Percentiles rank a stretch among this genome's conserved stretches.
phyloP scores from a whole-genome alignment of 2,329 filamentous ascomycete genomes.

The Pseudogymnoascus sp. region DNA sequence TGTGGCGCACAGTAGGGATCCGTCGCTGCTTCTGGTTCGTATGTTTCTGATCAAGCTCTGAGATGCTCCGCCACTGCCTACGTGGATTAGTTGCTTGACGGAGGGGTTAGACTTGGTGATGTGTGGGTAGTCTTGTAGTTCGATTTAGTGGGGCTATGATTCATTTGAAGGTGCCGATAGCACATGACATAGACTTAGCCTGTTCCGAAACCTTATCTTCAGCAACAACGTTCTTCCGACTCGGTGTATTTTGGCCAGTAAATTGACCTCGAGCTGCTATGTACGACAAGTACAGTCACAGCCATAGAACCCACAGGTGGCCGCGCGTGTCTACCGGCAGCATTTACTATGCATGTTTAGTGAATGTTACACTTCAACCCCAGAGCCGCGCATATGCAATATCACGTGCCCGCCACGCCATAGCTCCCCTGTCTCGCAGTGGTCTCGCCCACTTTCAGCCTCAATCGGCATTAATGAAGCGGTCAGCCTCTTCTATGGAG shows the following conservation, averaged over 20 bases:
- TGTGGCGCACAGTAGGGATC: not conserved
- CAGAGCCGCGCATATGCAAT: too few relatives aligned
- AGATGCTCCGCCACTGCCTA: not conserved
- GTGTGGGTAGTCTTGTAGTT: not conserved
- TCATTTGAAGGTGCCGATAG: not conserved
- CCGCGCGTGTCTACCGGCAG: too few relatives aligned
- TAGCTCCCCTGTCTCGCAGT: too few relatives aligned
- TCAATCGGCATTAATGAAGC: too few relatives aligned
- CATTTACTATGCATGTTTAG: too few relatives aligned
- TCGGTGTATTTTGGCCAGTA: not conserved
- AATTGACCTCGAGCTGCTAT: not conserved
- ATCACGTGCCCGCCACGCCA: too few relatives aligned
- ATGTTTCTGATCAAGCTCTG: not conserved
- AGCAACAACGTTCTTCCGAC: not conserved
- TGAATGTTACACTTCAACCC: too few relatives aligned
- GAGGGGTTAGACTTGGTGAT: not conserved
- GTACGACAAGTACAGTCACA: not conserved
- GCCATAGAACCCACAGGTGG: not conserved
- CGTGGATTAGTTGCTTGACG: not conserved
- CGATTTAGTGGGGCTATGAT: not conserved
- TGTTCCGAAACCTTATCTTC: not conserved
- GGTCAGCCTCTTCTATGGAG: too few relatives aligned
- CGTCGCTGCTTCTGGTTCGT: too few relatives aligned
- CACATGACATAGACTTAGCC: not conserved
- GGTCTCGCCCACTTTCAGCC: too few relatives aligned